Percentiles rank a stretch among this genome's conserved stretches.
These are phyloP conservation scores for Fabrea salina DNA, from an alignment of 169 alveolate species.

Conservation along the genomic window DNA sequence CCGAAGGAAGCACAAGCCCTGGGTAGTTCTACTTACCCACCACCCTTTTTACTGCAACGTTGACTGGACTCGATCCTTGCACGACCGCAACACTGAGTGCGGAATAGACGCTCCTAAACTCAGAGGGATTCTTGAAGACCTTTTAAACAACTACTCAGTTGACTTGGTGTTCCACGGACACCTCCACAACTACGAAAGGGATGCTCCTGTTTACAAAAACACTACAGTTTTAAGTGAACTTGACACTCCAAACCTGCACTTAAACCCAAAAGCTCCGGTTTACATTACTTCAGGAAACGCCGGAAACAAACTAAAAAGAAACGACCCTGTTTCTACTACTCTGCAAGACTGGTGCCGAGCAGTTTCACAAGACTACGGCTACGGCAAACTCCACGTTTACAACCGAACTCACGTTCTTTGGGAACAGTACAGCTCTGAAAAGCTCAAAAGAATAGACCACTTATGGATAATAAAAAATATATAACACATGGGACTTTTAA, in stretches of 20 bases:
- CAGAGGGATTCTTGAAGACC: background rate
- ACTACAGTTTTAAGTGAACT: conserved; percentile 4
- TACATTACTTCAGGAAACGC: conserved; percentile 29
- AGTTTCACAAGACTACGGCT: conserved; percentile 15
- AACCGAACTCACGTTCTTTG: conserved; percentile 14
- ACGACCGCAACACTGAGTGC: conserved; percentile 1
- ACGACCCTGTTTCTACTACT: conserved; percentile 23
- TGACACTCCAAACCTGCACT: background rate
- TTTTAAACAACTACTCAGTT: background rate
- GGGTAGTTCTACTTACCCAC: background rate
- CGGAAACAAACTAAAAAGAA: conserved; percentile 20
- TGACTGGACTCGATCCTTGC: background rate
- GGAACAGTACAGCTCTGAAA: conserved; percentile 22
- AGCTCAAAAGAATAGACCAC: background rate
- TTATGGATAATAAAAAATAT: conserved; percentile 22
- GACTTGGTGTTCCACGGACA: conserved; percentile 28
- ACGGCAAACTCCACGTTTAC: conserved; percentile 14
- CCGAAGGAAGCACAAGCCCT: background rate
- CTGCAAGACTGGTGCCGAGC: conserved; percentile 18
- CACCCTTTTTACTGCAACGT: conserved; percentile 21
- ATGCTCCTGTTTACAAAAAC: conserved; percentile 11
- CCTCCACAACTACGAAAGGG: conserved; percentile 32
- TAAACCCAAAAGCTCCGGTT: conserved; percentile 22
- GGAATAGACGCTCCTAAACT: background rate
- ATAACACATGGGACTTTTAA: background rate